Evolutionary conservation across 805 yeast species (phyloP), one percentile per base, ranked within the genome.

Genomic region (Hanseniaspora valbyensis): DNA sequence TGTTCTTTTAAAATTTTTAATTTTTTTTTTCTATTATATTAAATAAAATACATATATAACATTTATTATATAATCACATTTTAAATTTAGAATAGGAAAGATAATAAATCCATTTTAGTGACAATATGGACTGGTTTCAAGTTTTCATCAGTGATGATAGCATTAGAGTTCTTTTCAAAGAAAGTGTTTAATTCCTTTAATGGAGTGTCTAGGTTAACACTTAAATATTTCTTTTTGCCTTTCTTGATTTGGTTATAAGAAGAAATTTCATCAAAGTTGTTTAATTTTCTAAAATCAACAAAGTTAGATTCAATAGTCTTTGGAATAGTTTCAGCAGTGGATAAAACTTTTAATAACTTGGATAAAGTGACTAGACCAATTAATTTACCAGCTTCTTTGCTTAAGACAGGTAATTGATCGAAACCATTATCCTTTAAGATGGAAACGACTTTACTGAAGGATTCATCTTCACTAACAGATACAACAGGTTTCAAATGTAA

Each of bases 91-190:
- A 28, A 28, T 28, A 69, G 63, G 56, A 68, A 71, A 54, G 82
- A 75, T 59, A 85, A 71, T 64, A 85, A 72, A 66, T 85, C 95
- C 61, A 85, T 90, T 72, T 85, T 85, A 54, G 95, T 85, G 52
- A 84, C 95, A 53, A 85, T 81, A 64, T 85, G 90, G 42, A 83
- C 73, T 44, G 95, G 92, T 60, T 75, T 80, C 61, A 74, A 70
- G 37, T 80, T 79, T 4, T 66, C 68, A 59, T 82, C 89, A 42
- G 94, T 84, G 53, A 85, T 83, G 58, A 85, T 76, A 33, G 92
- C 95, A 56, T 84, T 79, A 12, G 94, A 83, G 66, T 83, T 81
- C 60, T 80, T 83, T 69, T 85, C 95, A 59, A 85, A 85, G 67
- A 85, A 85, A 60, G 74, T 74, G 70, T 81, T 83, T 66, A 85